Percentiles rank a stretch among this genome's conserved stretches.
These are phyloP conservation scores for Rhododendron ovatum DNA, from an alignment of 148 eudicot species.

Conservation along the genomic window DNA sequence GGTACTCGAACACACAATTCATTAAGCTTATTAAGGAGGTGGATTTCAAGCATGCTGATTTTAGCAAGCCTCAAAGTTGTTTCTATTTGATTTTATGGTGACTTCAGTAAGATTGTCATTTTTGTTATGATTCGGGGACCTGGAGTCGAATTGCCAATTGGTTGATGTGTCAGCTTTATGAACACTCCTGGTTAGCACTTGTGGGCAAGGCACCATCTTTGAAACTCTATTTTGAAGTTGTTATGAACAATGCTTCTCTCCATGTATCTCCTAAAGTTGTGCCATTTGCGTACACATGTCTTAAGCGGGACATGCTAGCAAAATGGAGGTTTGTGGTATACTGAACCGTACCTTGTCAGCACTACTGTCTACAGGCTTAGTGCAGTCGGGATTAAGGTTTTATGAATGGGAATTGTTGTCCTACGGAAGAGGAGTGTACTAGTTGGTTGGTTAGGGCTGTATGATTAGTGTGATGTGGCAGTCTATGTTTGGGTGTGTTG, in stretches of 20 bases:
- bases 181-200: background rate
- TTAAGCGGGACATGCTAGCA: background rate
- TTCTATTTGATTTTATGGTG: background rate
- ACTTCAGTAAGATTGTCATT: background rate
- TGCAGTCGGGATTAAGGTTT: background rate
- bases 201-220: background rate
- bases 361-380: too few relatives aligned
- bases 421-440: background rate
- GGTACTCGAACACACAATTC: background rate
- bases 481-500: background rate
- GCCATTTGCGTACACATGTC: background rate
- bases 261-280: background rate
- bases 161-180: background rate
- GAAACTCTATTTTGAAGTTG: background rate
- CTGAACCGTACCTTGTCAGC: background rate
- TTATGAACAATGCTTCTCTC: too few relatives aligned
- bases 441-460: background rate
- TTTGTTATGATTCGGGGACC: background rate
- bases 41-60: background rate
- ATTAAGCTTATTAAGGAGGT: background rate
- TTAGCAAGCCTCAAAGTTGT: background rate
- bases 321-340: background rate
- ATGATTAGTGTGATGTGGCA: background rate
- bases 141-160: background rate
- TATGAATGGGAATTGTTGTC: background rate